A percentile compares a stretch with the other conserved stretches of the same genome.
These are phyloP conservation scores for Umbelopsis vinacea DNA, from an alignment of 192 early-diverging fungal species.

Conservation along the genomic window DNA sequence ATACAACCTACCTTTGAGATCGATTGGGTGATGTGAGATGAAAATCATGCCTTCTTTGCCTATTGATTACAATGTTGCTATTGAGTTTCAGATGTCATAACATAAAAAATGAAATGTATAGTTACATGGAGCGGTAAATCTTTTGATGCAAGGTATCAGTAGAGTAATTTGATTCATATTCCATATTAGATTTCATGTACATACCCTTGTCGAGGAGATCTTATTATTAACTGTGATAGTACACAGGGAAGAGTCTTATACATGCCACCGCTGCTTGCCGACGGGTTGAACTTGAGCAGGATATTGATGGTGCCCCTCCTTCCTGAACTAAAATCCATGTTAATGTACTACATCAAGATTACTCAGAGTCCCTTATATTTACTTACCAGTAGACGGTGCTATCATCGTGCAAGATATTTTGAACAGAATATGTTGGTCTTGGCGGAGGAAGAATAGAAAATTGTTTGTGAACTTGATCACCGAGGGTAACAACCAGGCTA, in stretches of 20 bases:
- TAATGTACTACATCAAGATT: not conserved
- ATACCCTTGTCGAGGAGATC: conserved; percentile 52
- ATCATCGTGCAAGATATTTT: conserved; percentile 53
- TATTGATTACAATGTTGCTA: not conserved
- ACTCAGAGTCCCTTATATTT: no score
- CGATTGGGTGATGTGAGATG: conserved; percentile 54
- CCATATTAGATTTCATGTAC: not conserved
- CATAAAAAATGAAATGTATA: not conserved
- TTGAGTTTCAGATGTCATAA: not conserved
- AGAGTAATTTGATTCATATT: not conserved
- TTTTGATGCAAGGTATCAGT: not conserved
- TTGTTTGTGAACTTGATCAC: not conserved
- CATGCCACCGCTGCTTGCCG: not conserved
- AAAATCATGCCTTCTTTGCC: conserved; percentile 59
- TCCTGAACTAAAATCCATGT: conserved; percentile 23
- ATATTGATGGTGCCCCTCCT: conserved; percentile 34
- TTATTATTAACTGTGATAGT: conserved; percentile 48
- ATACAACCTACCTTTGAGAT: conserved; percentile 34
- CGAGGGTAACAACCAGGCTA: not conserved
- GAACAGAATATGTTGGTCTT: conserved; percentile 42
- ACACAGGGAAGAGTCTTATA: conserved; percentile 39
- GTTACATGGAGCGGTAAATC: conserved; percentile 58
- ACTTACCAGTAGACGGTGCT: conserved; percentile 50
- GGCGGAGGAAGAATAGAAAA: conserved; percentile 17
- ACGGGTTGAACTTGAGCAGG: conserved; percentile 20